phyloP scores from a whole-genome alignment of 2,329 filamentous ascomycete species.

The Neonectria magnoliae region DNA sequence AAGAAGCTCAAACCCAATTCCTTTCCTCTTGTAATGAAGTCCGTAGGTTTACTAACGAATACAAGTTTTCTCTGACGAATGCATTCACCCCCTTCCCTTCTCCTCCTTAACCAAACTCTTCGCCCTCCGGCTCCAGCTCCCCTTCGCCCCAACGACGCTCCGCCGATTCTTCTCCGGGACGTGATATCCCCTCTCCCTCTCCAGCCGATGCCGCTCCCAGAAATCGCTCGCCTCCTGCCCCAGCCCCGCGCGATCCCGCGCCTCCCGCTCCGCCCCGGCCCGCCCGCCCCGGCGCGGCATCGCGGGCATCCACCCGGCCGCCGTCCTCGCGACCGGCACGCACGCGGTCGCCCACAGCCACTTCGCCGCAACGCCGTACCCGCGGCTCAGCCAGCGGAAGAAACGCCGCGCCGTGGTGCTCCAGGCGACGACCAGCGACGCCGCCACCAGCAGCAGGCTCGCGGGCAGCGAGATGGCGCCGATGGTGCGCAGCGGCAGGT shows the following conservation, averaged over 20 bases:
- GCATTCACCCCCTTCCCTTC: slow-evolving; percentile 4
- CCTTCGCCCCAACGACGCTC: slow-evolving; percentile 11
- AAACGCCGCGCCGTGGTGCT: slow-evolving; percentile 56
- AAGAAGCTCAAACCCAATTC: too few relatives aligned
- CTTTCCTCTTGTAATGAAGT: too few relatives aligned
- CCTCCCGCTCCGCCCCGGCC: slow-evolving; percentile 29
- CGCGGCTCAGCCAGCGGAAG: slow-evolving; percentile 38
- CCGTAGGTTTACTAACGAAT: neutral
- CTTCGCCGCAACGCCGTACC: slow-evolving; percentile 22
- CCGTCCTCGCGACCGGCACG: slow-evolving; percentile 31
- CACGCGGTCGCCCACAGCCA: slow-evolving; percentile 39
- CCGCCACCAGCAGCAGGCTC: slow-evolving; percentile 59
- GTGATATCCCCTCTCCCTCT: slow-evolving; percentile 52
- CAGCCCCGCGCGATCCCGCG: slow-evolving; percentile 19
- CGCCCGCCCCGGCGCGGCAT: slow-evolving; percentile 34
- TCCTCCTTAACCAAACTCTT: slow-evolving; percentile 12
- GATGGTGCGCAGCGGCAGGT: slow-evolving; percentile 56
- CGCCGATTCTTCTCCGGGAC: slow-evolving; percentile 53
- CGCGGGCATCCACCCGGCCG: slow-evolving; percentile 28
- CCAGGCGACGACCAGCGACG: slow-evolving; percentile 66
- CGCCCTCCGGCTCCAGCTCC: slow-evolving; percentile 1
- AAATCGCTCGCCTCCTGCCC: slow-evolving; percentile 52
- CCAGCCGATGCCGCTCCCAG: slow-evolving; percentile 52
- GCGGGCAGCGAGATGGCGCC: slow-evolving; percentile 59
- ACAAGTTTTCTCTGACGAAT: too few relatives aligned